Evolutionary conservation across 106 monocot species (phyloP).

Genomic region (Xerophyta viscosa): DNA sequence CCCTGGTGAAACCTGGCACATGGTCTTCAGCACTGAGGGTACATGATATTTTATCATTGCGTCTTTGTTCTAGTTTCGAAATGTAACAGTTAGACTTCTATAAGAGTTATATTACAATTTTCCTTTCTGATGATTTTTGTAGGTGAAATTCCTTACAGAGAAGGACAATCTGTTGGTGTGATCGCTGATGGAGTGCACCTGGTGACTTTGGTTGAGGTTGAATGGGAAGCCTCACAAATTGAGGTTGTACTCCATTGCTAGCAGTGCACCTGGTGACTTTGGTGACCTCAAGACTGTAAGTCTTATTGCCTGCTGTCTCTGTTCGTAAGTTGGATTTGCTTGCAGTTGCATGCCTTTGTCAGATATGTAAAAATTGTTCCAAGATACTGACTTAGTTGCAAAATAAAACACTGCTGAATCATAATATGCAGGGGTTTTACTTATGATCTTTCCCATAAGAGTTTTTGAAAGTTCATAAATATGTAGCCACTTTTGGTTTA

Average conservation of each 20-base stretch:
- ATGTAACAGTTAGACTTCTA: not conserved
- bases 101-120: not conserved
- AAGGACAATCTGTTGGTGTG: slow-evolving; percentile 90
- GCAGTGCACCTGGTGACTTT: slow-evolving; percentile 93
- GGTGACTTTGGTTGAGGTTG: too few species aligned
- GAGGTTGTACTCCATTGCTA: slow-evolving; percentile 91
- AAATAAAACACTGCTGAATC: too few species aligned
- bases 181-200: slow-evolving; percentile 79
- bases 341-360: not conserved
- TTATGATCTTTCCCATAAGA: too few species aligned
- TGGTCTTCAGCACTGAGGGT: slow-evolving; percentile 99
- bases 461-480: too few species aligned
- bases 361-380: too few species aligned
- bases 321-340: too few species aligned
- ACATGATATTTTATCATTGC: not conserved
- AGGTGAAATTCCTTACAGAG: slow-evolving; percentile 93
- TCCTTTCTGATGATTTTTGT: slow-evolving; percentile 2
- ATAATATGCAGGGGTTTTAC: too few species aligned
- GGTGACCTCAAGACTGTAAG: slow-evolving; percentile 95
- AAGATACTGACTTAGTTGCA: too few species aligned
- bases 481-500: too few species aligned
- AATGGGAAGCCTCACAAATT: slow-evolving; percentile 98
- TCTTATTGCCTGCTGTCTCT: too few species aligned
- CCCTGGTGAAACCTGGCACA: slow-evolving; percentile 99
- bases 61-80: not conserved